phyloP scores from a whole-genome alignment of 2,329 filamentous ascomycete species.

The Aureobasidium sp. region DNA sequence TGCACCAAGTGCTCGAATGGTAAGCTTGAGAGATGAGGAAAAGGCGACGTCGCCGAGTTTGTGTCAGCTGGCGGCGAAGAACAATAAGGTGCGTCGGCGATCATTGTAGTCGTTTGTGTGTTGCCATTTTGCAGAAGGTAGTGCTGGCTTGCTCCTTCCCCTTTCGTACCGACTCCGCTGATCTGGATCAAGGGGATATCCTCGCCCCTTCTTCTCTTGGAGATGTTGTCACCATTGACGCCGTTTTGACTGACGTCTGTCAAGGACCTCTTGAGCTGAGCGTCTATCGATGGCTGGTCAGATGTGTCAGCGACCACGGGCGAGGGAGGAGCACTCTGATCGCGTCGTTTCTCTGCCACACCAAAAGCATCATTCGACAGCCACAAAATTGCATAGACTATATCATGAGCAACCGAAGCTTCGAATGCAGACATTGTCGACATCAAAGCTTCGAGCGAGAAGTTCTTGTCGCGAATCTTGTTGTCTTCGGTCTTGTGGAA shows the following conservation, averaged over 20 bases:
- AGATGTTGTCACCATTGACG: background rate
- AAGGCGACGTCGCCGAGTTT: background rate
- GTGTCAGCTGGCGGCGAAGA: background rate
- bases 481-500: conserved; percentile 9
- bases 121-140: background rate
- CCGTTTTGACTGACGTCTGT: background rate
- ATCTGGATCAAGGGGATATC: background rate
- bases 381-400: conserved; percentile 16
- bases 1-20: background rate
- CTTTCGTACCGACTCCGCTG: background rate
- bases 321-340: background rate
- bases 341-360: background rate
- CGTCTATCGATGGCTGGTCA: background rate
- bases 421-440: conserved; percentile 12
- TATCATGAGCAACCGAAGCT: conserved; percentile 12
- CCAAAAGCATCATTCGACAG: conserved; percentile 15
- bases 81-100: background rate
- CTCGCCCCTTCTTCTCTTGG: conserved; percentile 1
- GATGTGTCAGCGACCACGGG: background rate
- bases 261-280: background rate
- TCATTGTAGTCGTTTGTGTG: background rate
- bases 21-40: background rate
- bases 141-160: background rate
- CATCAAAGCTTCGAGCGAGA: conserved; percentile 3
- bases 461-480: background rate